Conservation (phyloP, 225 moss, liverwort and hornwort genomes). For the Sphagnum contortum region DNA sequence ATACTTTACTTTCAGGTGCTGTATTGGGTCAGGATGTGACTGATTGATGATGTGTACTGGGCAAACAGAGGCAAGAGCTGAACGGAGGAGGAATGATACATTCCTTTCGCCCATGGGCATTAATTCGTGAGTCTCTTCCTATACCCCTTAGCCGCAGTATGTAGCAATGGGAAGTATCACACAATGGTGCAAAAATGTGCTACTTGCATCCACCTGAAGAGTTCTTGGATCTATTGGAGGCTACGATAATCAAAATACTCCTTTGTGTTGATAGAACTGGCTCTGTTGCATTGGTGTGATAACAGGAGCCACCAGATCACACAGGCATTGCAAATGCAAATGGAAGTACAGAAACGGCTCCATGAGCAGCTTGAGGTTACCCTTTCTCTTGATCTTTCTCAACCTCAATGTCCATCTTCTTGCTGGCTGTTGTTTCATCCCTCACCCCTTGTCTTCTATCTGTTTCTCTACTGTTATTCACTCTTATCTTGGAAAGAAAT, state of each 20-base stretch:
- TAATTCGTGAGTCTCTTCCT: slow-evolving; percentile 33
- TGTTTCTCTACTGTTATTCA: background rate
- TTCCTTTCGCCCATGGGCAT: slow-evolving; percentile 36
- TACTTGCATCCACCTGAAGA: too few species aligned
- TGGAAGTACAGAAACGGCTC: slow-evolving; percentile 87
- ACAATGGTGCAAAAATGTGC: too few species aligned
- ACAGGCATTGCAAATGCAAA: slow-evolving; percentile 86
- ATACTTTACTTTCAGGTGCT: too few species aligned
- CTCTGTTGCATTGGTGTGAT: background rate
- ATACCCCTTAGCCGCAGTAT: too few species aligned
- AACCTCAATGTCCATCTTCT: too few species aligned
- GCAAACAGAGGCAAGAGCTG: slow-evolving; percentile 33
- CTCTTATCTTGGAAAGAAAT: too few species aligned
- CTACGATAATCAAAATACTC: too few species aligned
- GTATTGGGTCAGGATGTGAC: too few species aligned
- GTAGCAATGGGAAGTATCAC: too few species aligned
- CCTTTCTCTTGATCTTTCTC: background rate
- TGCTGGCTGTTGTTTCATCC: too few species aligned
- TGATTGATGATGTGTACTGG: background rate
- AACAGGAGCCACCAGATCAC: slow-evolving; percentile 80
- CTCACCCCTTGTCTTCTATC: background rate
- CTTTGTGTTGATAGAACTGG: too few species aligned
- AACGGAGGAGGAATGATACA: slow-evolving; percentile 35
- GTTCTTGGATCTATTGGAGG: too few species aligned
- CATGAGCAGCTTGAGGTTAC: slow-evolving; percentile 94